Conservation (phyloP, 2,329 filamentous ascomycete species). For the Hymenoscyphus occultus region DNA sequence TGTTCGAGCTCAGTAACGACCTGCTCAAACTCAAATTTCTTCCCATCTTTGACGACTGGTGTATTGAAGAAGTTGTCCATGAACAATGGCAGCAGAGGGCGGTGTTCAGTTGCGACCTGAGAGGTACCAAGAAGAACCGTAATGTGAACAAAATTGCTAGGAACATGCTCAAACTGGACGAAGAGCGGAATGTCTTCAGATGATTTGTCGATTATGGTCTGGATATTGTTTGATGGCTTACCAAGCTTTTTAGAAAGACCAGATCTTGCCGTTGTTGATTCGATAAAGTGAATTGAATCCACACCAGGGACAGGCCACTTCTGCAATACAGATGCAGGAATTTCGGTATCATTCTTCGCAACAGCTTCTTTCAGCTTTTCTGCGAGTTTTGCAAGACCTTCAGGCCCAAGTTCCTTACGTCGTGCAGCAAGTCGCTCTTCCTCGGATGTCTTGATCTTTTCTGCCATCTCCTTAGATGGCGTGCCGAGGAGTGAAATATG, state of each 20-base stretch:
- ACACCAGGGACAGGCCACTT: conserved; percentile 78
- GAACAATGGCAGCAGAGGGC: conserved; percentile 81
- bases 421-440: conserved; percentile 74
- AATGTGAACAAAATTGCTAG: conserved; percentile 87
- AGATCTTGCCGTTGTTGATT: conserved; percentile 78
- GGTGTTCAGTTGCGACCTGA: conserved; percentile 73
- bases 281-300: conserved; percentile 92
- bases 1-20: conserved; percentile 88
- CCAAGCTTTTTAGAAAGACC: conserved; percentile 74
- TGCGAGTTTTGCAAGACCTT: conserved; percentile 72
- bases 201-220: conserved; percentile 72
- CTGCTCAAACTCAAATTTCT: conserved; percentile 81
- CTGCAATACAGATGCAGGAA: conserved; percentile 78
- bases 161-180: conserved; percentile 94
- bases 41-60: conserved; percentile 73
- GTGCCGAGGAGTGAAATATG: conserved; percentile 87
- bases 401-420: conserved; percentile 74
- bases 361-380: conserved; percentile 80
- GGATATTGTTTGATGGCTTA: conserved; percentile 63
- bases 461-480: conserved; percentile 75
- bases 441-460: conserved; percentile 79
- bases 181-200: conserved; percentile 69
- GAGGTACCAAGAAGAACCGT: conserved; percentile 77
- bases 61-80: conserved; percentile 93
- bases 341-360: conserved; percentile 80